These are phyloP conservation scores for Cyberlindnera meyerae DNA, from an alignment of 805 yeast species.

Conservation along the genomic window DNA sequence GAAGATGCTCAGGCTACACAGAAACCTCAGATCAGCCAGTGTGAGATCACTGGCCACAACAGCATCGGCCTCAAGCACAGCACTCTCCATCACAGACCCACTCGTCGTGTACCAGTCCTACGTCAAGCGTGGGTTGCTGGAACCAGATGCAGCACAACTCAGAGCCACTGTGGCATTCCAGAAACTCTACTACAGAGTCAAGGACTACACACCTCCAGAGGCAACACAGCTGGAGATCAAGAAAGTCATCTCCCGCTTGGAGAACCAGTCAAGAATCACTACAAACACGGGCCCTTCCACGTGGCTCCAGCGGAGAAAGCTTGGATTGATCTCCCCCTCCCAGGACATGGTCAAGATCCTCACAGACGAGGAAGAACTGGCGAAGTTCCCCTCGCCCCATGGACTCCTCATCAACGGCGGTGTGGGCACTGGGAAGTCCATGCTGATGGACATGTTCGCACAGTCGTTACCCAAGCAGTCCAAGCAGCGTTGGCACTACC, in stretches of 20 bases:
- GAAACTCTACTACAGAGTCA: conserved; percentile 50
- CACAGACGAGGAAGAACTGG: conserved; percentile 57
- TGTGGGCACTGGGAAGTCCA: conserved; percentile 72
- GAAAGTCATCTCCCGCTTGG: conserved; percentile 9
- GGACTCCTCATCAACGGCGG: conserved; percentile 62
- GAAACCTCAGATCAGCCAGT: too few species aligned
- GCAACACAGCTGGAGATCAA: conserved; percentile 8
- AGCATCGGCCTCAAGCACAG: conserved; percentile 12
- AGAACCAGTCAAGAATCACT: conserved; percentile 1
- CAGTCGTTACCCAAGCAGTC: conserved; percentile 55
- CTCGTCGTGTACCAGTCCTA: conserved; percentile 49
- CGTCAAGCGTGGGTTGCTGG: conserved; percentile 45
- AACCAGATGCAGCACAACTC: conserved; percentile 55
- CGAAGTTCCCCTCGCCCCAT: conserved; percentile 52
- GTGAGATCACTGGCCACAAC: conserved; percentile 3
- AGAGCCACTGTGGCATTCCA: conserved; percentile 61
- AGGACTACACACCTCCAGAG: conserved; percentile 48
- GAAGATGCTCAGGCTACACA: too few species aligned
- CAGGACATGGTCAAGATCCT: conserved; percentile 43
- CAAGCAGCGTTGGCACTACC: conserved; percentile 68
- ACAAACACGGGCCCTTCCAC: background rate
- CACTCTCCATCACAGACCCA: conserved; percentile 57
- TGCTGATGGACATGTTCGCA: conserved; percentile 72
- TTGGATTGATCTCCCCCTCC: conserved; percentile 6
- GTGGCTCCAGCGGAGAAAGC: background rate